These are phyloP conservation scores for Penicillium simplicissimum DNA, from an alignment of 495 filamentous ascomycete species.

Conservation along the genomic window DNA sequence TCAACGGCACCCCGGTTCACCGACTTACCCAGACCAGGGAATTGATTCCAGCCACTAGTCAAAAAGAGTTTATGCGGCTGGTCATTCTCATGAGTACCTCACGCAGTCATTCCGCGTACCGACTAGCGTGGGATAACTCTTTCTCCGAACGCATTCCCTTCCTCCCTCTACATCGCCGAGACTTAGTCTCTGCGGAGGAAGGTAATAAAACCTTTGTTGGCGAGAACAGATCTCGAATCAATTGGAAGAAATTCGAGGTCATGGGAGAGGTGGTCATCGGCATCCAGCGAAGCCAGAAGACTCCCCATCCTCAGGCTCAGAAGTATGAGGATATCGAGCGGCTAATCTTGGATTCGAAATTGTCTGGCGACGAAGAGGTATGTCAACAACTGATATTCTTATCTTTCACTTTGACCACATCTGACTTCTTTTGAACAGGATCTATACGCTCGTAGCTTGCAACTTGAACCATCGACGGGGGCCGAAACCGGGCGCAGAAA, in stretches of 20 bases:
- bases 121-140: constrained; percentile 94
- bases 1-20: constrained; percentile 83
- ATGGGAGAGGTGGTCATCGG: constrained; percentile 88
- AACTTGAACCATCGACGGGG: constrained; percentile 46
- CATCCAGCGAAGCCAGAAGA: constrained; percentile 86
- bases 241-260: constrained; percentile 98
- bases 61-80: constrained; percentile 83
- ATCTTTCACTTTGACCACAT: background rate
- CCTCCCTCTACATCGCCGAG: constrained; percentile 84
- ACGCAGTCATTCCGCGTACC: constrained; percentile 90
- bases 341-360: constrained; percentile 69
- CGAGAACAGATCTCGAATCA: constrained; percentile 73
- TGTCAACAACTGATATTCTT: constrained; percentile 1
- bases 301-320: constrained; percentile 71
- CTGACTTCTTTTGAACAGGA: constrained; percentile 37
- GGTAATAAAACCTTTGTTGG: constrained; percentile 87
- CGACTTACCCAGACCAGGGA: constrained; percentile 81
- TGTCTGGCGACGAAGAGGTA: constrained; percentile 54
- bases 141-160: constrained; percentile 88
- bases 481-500: constrained; percentile 42
- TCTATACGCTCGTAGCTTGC: constrained; percentile 47
- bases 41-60: constrained; percentile 65
- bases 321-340: constrained; percentile 65
- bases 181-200: constrained; percentile 88
- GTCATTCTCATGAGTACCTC: constrained; percentile 91